Conservation (phyloP, 192 early-diverging fungal genomes). For the Ambispora gerdemannii region DNA sequence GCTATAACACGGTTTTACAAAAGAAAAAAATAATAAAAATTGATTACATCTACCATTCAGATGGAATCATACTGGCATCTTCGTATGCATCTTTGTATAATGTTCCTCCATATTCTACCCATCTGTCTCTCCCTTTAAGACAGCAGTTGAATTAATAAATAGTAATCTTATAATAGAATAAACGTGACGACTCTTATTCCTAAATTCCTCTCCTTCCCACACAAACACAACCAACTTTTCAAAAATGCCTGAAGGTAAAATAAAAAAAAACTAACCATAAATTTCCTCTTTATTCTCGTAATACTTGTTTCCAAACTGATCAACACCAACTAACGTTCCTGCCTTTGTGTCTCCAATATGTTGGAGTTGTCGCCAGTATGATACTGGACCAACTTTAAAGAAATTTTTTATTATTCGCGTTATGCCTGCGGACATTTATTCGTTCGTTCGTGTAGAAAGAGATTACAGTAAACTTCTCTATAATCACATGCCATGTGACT, state of each 20-base stretch:
- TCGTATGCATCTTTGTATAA: constrained; percentile 44
- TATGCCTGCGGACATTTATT: too few relatives aligned
- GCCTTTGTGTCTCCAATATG: constrained; percentile 63
- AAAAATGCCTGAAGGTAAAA: too few relatives aligned
- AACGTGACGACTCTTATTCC: too few relatives aligned
- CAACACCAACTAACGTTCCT: constrained; percentile 68
- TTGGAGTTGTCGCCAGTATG: constrained; percentile 48
- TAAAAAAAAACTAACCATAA: constrained; percentile 47
- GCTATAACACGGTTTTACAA: not conserved
- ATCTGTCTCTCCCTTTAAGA: constrained; percentile 67
- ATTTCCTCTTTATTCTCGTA: constrained; percentile 68
- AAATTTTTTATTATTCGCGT: constrained; percentile 59
- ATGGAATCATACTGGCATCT: constrained; percentile 60
- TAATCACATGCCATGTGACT: too few relatives aligned
- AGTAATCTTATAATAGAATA: too few relatives aligned
- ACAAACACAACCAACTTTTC: too few relatives aligned
- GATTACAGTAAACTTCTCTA: too few relatives aligned
- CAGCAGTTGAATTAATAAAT: too few relatives aligned
- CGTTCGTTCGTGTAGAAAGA: too few relatives aligned
- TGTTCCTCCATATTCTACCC: constrained; percentile 72
- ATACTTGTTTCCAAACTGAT: constrained; percentile 76
- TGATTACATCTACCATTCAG: constrained; percentile 59
- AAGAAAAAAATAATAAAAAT: not conserved
- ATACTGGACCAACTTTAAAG: constrained; percentile 48
- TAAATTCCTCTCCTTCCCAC: too few relatives aligned